phyloP scores from a whole-genome alignment of 768 basidiomycete species.

The Hortiboletus campestris region DNA sequence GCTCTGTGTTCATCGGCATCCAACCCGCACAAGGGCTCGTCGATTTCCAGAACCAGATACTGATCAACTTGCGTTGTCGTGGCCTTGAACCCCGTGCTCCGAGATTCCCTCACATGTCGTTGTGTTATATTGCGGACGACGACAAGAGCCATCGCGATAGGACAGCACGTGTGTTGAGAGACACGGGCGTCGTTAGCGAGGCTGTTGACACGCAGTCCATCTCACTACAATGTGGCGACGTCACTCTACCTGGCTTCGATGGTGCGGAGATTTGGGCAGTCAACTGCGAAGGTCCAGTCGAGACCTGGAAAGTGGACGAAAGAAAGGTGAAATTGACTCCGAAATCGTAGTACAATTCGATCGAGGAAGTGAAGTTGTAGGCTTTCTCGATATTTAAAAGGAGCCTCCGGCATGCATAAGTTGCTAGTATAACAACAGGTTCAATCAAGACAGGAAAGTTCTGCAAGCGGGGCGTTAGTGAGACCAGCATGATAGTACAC shows the following conservation, averaged over 20 bases:
- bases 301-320: slow-evolving; percentile 49
- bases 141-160: slow-evolving; percentile 54
- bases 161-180: slow-evolving; percentile 43
- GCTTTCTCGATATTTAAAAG: not conserved
- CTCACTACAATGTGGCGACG: slow-evolving; percentile 22
- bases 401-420: not conserved
- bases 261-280: slow-evolving; percentile 57
- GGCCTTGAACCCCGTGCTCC: slow-evolving; percentile 49
- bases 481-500: not conserved
- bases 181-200: slow-evolving; percentile 33
- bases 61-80: slow-evolving; percentile 33
- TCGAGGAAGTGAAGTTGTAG: not conserved
- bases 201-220: slow-evolving; percentile 27
- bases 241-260: slow-evolving; percentile 42
- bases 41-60: slow-evolving; percentile 48
- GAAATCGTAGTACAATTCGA: not conserved
- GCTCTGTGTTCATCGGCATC: slow-evolving; percentile 64
- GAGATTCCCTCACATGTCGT: slow-evolving; percentile 66
- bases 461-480: not conserved
- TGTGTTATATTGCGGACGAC: slow-evolving; percentile 70
- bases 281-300: slow-evolving; percentile 59
- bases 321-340: slow-evolving; percentile 33
- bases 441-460: not conserved
- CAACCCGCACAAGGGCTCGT: slow-evolving; percentile 43
- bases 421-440: not conserved